Evolutionary conservation across 345 rosid genomes (phyloP).

Genomic region (Brassica incana): DNA sequence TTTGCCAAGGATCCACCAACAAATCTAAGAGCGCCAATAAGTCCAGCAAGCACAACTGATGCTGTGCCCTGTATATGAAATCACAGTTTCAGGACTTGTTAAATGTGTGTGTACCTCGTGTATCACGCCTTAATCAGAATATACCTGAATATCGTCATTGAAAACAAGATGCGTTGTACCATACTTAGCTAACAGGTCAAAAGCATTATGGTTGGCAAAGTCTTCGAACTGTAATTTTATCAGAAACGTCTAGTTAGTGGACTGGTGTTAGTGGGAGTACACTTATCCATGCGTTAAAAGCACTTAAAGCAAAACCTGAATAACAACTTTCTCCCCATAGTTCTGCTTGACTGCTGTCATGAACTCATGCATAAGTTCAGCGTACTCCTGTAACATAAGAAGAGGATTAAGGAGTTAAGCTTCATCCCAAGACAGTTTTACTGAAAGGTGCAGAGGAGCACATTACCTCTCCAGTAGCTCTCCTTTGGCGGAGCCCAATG

Average conservation of each 20-base stretch:
- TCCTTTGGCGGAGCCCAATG: not conserved
- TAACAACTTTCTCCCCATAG: not conserved
- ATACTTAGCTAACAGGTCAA: not conserved
- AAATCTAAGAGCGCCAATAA: not conserved
- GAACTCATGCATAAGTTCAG: not conserved
- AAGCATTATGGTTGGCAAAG: not conserved
- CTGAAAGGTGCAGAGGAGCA: not conserved
- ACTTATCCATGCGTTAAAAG: not conserved
- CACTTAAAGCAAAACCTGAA: not conserved
- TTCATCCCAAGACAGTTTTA: not conserved
- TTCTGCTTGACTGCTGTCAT: not conserved
- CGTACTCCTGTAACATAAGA: not conserved
- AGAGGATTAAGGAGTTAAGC: not conserved
- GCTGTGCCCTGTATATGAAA: not conserved
- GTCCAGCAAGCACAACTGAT: not conserved
- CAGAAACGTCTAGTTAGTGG: not conserved
- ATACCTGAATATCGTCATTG: not conserved
- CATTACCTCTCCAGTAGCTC: not conserved
- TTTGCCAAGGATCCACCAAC: not conserved
- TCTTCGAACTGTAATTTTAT: not conserved
- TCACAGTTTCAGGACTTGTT: not conserved
- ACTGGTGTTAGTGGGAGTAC: not conserved
- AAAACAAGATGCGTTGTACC: constrained; percentile 1
- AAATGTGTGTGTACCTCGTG: not conserved
- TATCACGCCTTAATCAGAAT: not conserved